phyloP scores from a whole-genome alignment of 495 filamentous ascomycete genomes.

The Penicillium herquei region DNA sequence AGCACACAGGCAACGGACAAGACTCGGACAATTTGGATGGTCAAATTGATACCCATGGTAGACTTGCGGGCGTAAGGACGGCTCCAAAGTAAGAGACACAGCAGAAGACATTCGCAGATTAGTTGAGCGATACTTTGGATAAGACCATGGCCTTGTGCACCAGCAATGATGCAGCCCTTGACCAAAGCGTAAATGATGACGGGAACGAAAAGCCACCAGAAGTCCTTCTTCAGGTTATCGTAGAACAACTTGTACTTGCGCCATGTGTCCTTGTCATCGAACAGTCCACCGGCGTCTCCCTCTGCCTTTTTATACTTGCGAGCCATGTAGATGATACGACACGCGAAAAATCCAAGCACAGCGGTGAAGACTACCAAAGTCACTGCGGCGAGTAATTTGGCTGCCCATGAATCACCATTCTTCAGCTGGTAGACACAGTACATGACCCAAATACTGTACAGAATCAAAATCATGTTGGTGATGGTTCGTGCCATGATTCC shows the following conservation, averaged over 20 bases:
- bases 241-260: conserved; percentile 96
- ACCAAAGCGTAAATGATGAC: conserved; percentile 89
- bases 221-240: conserved; percentile 86
- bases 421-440: conserved; percentile 97
- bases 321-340: conserved; percentile 77
- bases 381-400: conserved; percentile 77
- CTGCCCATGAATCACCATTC: conserved; percentile 93
- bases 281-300: conserved; percentile 72
- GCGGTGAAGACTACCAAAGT: conserved; percentile 79
- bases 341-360: conserved; percentile 74
- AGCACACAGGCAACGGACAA: conserved; percentile 86
- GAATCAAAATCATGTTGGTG: conserved; percentile 83
- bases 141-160: conserved; percentile 81
- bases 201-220: conserved; percentile 97
- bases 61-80: conserved; percentile 83
- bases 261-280: conserved; percentile 89
- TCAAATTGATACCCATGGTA: conserved; percentile 89
- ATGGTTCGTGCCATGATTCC: conserved; percentile 82
- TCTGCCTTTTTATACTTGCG: conserved; percentile 68
- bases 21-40: conserved; percentile 92
- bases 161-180: conserved; percentile 85
- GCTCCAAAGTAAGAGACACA: conserved; percentile 74
- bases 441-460: conserved; percentile 93
- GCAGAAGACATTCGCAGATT: conserved; percentile 70
- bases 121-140: conserved; percentile 76